Conservation (phyloP, 2,329 filamentous ascomycete species). For the Albifimbria verrucaria region DNA sequence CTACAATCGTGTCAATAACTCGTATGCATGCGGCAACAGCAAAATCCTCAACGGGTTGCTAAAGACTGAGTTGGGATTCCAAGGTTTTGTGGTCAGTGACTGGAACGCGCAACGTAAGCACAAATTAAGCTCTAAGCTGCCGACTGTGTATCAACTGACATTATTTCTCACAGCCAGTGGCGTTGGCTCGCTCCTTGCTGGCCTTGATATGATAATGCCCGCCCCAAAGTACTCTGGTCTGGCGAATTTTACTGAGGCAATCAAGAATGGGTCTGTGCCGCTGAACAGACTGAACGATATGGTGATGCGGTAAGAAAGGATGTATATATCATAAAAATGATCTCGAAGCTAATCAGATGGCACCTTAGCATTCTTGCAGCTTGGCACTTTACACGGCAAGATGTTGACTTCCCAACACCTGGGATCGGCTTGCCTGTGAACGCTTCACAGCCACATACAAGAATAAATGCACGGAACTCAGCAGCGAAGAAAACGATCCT, state of each 20-base stretch:
- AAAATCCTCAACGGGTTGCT: conserved; percentile 58
- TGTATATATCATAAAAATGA: too few species aligned
- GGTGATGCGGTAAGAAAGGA: too few species aligned
- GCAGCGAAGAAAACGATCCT: conserved; percentile 41
- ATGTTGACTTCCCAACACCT: conserved; percentile 42
- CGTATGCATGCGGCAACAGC: conserved; percentile 64
- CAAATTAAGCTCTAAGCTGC: too few species aligned
- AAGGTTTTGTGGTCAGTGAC: conserved; percentile 56
- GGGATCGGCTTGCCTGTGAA: conserved; percentile 58
- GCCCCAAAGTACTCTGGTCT: background rate
- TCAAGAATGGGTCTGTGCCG: background rate
- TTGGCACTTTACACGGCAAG: conserved; percentile 55
- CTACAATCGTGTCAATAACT: conserved; percentile 69
- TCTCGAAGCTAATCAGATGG: too few species aligned
- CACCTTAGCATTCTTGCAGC: conserved; percentile 62
- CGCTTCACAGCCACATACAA: conserved; percentile 43
- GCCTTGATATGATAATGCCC: conserved; percentile 1
- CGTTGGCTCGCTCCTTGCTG: background rate
- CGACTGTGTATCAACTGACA: too few species aligned
- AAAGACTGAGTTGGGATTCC: conserved; percentile 74
- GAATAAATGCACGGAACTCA: conserved; percentile 47
- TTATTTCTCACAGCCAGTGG: too few species aligned
- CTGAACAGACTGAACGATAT: background rate
- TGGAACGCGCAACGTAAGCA: too few species aligned
- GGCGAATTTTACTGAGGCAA: background rate